Base-by-base conservation (phyloP, 2,329 filamentous ascomycete species). In the Cytospora leucostoma region DNA sequence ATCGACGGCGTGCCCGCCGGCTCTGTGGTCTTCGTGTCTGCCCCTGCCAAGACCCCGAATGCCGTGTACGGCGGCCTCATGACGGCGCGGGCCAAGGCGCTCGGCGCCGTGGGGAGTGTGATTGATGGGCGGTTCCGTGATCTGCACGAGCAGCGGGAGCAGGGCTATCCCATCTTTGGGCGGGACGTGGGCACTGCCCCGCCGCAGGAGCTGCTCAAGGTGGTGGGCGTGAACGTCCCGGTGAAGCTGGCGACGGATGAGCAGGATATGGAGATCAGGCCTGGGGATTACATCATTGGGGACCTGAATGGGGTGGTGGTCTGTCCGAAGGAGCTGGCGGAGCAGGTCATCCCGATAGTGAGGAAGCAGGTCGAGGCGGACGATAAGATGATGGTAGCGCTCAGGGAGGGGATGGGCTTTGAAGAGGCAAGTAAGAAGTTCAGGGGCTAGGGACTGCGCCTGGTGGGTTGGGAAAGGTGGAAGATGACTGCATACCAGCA, bases 61-160 rank as follows among this genome's bases (percentile, higher is more conserved):
- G 81, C 81, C 52, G 78, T 82, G 51, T 85, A 83, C 67, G 83
- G 82, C 37, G 82, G 82, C 1, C 72, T 85, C 32, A 84, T 84
- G 82, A 79, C 78, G 32, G 77, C 76, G 3, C 74, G 81, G 21
- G 82, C 82, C 3, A 74, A 76, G 66, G 71, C 72, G 7, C 73
- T 74, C 50, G 77, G 77, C 6, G 81, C 80, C 1, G 78, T 73
- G 1, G 82, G 82, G 1, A 78, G 79, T 4, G 74, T 84, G 13
- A 78, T 85, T 37, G 82, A 84, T 68, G 82, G 82, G 4, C 74
- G 80, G 4, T 75, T 84, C 61, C 77, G 82, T 11, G 82, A 84
- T 67, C 70, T 85, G 33, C 76, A 82, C 66, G 82, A 84, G 71
- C 82, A 85, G 68, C 78, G 82, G 7, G 79, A 76, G 27, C 69